phyloP scores from a whole-genome alignment of 495 filamentous ascomycete species.

The Letharia columbiana region DNA sequence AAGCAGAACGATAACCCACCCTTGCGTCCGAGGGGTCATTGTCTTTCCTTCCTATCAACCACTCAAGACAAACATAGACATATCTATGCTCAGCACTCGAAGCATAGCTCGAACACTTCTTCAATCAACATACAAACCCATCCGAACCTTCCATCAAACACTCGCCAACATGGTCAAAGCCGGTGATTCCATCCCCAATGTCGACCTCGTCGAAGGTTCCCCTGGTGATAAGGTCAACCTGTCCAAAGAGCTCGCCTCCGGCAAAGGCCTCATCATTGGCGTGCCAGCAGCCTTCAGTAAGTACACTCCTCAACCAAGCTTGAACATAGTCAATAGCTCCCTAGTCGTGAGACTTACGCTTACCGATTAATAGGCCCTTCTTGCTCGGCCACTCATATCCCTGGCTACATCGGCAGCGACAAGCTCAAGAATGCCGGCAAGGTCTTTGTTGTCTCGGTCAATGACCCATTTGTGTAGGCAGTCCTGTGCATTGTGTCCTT shows the following conservation, averaged over 20 bases:
- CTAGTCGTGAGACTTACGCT: neutral
- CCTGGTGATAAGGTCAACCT: constrained; percentile 84
- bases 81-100: constrained; percentile 17
- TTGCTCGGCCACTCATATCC: constrained; percentile 73
- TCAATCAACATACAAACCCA: neutral
- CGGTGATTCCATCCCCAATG: constrained; percentile 56
- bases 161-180: constrained; percentile 44
- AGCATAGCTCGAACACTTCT: constrained; percentile 6
- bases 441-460: constrained; percentile 84
- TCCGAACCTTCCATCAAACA: constrained; percentile 19
- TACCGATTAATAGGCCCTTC: constrained; percentile 43
- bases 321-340: constrained; percentile 2
- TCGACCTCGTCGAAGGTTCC: constrained; percentile 50
- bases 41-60: neutral
- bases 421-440: constrained; percentile 64
- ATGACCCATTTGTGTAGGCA: constrained; percentile 90
- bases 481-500: neutral
- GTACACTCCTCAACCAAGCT: constrained; percentile 27
- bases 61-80: neutral
- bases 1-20: neutral
- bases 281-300: constrained; percentile 83
- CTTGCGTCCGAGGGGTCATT: neutral
- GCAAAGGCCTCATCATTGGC: constrained; percentile 74
- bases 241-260: constrained; percentile 57
- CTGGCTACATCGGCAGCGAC: constrained; percentile 69